These are phyloP conservation scores for Setomelanomma holmii DNA, from an alignment of 2,329 filamentous ascomycete genomes.

Conservation along the genomic window DNA sequence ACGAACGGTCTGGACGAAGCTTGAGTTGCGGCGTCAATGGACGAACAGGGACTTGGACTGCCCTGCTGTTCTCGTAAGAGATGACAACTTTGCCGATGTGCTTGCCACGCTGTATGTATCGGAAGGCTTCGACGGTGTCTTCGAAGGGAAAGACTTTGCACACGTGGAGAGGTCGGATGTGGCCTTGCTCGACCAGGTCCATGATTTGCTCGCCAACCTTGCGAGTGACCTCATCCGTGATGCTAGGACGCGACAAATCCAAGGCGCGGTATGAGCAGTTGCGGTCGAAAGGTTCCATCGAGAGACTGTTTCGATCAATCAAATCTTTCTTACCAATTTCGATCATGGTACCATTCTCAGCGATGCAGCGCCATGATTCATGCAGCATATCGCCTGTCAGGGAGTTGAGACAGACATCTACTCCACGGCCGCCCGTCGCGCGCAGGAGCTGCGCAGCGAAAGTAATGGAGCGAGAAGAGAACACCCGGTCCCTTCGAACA, in stretches of 20 bases:
- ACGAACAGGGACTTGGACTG: not conserved
- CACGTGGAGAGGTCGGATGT: slow-evolving; percentile 10
- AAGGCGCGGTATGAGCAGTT: not conserved
- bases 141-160: slow-evolving; percentile 23
- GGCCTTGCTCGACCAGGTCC: slow-evolving; percentile 6
- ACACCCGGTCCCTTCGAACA: slow-evolving; percentile 41
- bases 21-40: not conserved
- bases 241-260: slow-evolving; percentile 1
- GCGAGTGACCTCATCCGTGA: not conserved
- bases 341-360: slow-evolving; percentile 29
- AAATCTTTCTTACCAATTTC: slow-evolving; percentile 30
- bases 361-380: slow-evolving; percentile 51
- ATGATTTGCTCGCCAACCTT: not conserved
- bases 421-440: slow-evolving; percentile 29
- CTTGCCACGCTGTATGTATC: slow-evolving; percentile 42
- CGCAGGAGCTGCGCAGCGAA: slow-evolving; percentile 8
- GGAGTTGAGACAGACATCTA: slow-evolving; percentile 45
- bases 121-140: slow-evolving; percentile 36
- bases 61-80: slow-evolving; percentile 2
- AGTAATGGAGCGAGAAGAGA: slow-evolving; percentile 27
- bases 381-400: slow-evolving; percentile 32
- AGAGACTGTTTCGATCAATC: slow-evolving; percentile 4
- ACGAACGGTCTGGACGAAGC: slow-evolving; percentile 12
- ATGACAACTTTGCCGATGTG: slow-evolving; percentile 53
- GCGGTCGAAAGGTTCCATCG: slow-evolving; percentile 16